Evolutionary conservation across 164 flowering plant genomes (phyloP), one percentile per base, ranked within the genome.

Genomic region (Cinnamomum micranthum): DNA sequence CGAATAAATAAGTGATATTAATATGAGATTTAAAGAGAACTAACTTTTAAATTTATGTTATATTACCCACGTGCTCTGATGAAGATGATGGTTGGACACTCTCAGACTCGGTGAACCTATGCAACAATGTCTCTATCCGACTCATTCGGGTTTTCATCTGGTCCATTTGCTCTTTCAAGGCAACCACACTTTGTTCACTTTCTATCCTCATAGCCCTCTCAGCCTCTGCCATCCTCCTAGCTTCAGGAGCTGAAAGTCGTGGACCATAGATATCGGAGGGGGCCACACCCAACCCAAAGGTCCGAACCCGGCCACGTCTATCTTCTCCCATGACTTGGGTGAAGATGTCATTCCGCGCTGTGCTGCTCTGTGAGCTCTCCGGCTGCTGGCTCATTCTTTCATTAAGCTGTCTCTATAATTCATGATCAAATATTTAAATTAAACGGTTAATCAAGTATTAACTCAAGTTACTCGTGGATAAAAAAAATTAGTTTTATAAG

Each of bases 311-410:
- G 51, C 71, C 74, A 22, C 50, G n/a, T 52, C 51, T 41, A 58
- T 76, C 79, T 64, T 66, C 50, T 47, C 78, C 82, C 68, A 78
- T 71, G 25, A 78, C 77, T 78, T 71, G 74, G n/a, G 62, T 31
- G 69, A 78, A 81, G 47, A 71, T 25, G 31, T 82, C 81, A 52
- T 75, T 77, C 17, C 15, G 58, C 13, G 25, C 64, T 15, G 19
- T 66, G 50, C 28, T 55, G 35, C 28, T 23, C 4, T 70, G 60
- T 24, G 72, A 70, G n/a, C 22, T 67, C 23, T 41, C 58, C 13
- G 69, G 51, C 71, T 60, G 70, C 65, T 73, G 78, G 51, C 71
- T 28, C n/a, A 19, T 7, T 25, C 50, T 51, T 65, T 77, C 75
- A 9, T 68, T 69, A 47, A 82, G 77, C 51, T 79, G 52, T 28